Percentiles rank a stretch among this genome's conserved stretches.
phyloP scores from a whole-genome alignment of 768 basidiomycete genomes.

The Boletus subcaerulescens region DNA sequence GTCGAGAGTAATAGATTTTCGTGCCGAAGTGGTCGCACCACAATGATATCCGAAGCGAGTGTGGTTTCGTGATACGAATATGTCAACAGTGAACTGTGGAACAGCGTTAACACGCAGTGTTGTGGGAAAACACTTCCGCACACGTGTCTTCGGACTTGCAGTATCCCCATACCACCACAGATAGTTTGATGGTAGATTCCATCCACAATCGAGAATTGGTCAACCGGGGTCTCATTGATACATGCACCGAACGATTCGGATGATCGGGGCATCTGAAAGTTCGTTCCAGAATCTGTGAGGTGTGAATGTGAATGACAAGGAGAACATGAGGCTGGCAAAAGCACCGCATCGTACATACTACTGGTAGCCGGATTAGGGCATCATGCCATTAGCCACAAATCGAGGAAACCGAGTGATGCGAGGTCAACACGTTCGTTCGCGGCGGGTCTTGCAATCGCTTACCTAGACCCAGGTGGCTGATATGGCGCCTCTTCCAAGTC shows the following conservation, averaged over 20 bases:
- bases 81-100: background rate
- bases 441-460: conserved; percentile 11
- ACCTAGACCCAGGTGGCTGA: conserved; percentile 11
- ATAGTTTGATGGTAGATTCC: background rate
- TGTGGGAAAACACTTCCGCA: conserved; percentile 1
- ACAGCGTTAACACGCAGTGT: background rate
- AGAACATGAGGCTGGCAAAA: conserved; percentile 25
- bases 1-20: background rate
- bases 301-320: conserved; percentile 26
- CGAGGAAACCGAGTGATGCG: conserved; percentile 12
- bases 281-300: conserved; percentile 23
- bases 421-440: conserved; percentile 14
- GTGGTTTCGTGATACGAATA: background rate
- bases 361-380: conserved; percentile 17
- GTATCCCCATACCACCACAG: background rate
- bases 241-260: conserved; percentile 14
- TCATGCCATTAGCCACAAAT: conserved; percentile 6
- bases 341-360: conserved; percentile 20
- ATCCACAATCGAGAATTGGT: background rate
- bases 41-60: background rate
- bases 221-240: conserved; percentile 20
- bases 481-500: conserved; percentile 5
- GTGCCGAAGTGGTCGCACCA: conserved; percentile 3
- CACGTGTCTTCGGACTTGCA: conserved; percentile 3
- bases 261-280: conserved; percentile 17